Base-by-base conservation (phyloP, 495 filamentous ascomycete genomes). In the Penicillium samsonianum region DNA sequence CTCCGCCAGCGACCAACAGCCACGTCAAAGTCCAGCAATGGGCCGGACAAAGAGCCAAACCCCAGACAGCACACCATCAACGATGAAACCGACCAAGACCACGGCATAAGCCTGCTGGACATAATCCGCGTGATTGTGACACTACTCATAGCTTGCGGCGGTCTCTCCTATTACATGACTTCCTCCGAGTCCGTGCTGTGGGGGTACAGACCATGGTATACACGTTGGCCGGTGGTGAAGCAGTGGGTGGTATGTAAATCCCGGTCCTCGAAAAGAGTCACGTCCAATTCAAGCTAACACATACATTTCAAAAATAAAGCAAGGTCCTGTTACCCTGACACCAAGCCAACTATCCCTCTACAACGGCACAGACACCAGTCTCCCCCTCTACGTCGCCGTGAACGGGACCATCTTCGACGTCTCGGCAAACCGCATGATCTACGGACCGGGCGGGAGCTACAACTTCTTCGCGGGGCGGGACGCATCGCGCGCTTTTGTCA, bases 321-420 rank as follows among this genome's bases (percentile, higher is more conserved):
- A 68, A 55, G 81, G 82, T 16, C 79, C 80, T 23, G 55, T 85
- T 23, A 45, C 59, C 65, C 83, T 97, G 14, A 96, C 93, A 3
- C 89, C 87, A 30, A 68, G 67, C 23, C 71, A 96, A 70, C 86
- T 99, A 23, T 59, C 80, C 31, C 75, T 76, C 50, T 94, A 90
- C 80, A 87, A 95, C 74, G 94, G 94, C 75, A 82, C 73, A 49
- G 85, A 96, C 73, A 76, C 85, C 1, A 62, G 65, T 17, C 83
- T 88, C 20, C 95, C 94, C 4, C 86, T 99, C 71, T 92, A 96
- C 74, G 79, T 99, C 47, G 91, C 90, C 50, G 81, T 99, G 44
- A 99, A 99, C 77, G 90, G 92, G 51, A 87, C 83, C 57, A 90
- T 99, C 78, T 98, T 91, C 82, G 94, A 99, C 72, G 95, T 99